Conservation (phyloP, 176 grass and related monocot genomes). For the Avena atlantica region DNA sequence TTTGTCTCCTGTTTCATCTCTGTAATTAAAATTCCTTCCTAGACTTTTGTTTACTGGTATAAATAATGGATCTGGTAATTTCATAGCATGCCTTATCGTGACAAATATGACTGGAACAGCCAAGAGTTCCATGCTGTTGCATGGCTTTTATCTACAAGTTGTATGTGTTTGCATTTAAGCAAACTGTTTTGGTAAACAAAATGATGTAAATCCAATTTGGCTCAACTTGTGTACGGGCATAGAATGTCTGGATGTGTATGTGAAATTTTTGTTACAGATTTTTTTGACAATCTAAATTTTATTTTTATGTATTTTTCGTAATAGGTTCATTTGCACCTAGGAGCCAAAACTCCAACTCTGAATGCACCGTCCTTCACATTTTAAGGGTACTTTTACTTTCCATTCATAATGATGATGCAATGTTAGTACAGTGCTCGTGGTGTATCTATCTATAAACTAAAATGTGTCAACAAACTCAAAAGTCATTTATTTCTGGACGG, state of each 20-base stretch:
- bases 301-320: too few species aligned
- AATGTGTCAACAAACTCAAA: too few species aligned
- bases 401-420: not conserved
- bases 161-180: not conserved
- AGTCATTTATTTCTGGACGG: too few species aligned
- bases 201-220: not conserved
- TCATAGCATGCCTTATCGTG: not conserved
- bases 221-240: too few species aligned
- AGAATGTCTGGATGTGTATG: not conserved
- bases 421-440: not conserved
- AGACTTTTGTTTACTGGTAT: slow-evolving; percentile 47
- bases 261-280: not conserved
- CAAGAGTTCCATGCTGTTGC: slow-evolving; percentile 31
- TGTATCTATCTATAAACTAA: too few species aligned
- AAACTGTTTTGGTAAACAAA: slow-evolving; percentile 9
- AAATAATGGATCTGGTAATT: slow-evolving; percentile 49
- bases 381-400: not conserved
- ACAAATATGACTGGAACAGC: slow-evolving; percentile 46
- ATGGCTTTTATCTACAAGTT: not conserved
- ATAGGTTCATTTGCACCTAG: too few species aligned
- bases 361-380: not conserved
- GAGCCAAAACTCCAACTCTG: too few species aligned
- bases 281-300: too few species aligned
- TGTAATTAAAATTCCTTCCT: slow-evolving; percentile 47
- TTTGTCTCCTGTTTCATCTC: slow-evolving; percentile 31